Evolutionary conservation across 441 rosid genomes (phyloP).

Genomic region (Capsella rubella): DNA sequence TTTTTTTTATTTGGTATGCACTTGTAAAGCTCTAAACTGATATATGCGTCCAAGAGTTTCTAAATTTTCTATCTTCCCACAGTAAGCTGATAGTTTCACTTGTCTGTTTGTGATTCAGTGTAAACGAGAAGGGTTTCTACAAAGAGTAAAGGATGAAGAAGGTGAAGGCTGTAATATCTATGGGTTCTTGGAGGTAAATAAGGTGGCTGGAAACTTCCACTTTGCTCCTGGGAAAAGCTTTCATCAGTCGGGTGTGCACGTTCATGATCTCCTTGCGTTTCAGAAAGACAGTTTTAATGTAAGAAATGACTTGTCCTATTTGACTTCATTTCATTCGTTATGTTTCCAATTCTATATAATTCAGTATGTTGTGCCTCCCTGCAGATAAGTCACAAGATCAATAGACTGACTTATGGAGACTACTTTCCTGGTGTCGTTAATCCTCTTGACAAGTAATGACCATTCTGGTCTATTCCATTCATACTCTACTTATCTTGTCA

Average conservation of each 20-base stretch:
- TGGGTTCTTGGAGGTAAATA: slow-evolving; percentile 93
- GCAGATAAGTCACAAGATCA: slow-evolving; percentile 92
- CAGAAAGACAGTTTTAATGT: slow-evolving; percentile 93
- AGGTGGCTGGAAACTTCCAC: slow-evolving; percentile 97
- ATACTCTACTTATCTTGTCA: slow-evolving; percentile 4
- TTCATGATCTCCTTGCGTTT: slow-evolving; percentile 88
- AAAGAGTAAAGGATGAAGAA: slow-evolving; percentile 90
- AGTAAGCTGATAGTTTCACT: not conserved
- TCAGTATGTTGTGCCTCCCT: slow-evolving; percentile 1
- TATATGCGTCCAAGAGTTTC: not conserved
- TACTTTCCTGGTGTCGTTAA: slow-evolving; percentile 91
- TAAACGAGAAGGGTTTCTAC: slow-evolving; percentile 92
- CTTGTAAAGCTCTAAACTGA: slow-evolving; percentile 4
- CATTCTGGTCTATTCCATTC: slow-evolving; percentile 11
- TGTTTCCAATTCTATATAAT: not conserved
- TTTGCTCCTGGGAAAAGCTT: slow-evolving; percentile 99
- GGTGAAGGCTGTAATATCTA: slow-evolving; percentile 97
- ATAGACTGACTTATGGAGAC: slow-evolving; percentile 83
- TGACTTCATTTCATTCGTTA: not conserved
- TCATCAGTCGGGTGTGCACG: slow-evolving; percentile 87
- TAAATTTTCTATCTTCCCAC: not conserved
- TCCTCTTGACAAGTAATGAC: slow-evolving; percentile 88
- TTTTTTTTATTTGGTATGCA: not conserved
- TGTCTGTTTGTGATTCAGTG: slow-evolving; percentile 58
- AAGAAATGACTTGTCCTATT: slow-evolving; percentile 41